Conservation (phyloP, 257 asterid genomes). For the Marsdenia floribunda region DNA sequence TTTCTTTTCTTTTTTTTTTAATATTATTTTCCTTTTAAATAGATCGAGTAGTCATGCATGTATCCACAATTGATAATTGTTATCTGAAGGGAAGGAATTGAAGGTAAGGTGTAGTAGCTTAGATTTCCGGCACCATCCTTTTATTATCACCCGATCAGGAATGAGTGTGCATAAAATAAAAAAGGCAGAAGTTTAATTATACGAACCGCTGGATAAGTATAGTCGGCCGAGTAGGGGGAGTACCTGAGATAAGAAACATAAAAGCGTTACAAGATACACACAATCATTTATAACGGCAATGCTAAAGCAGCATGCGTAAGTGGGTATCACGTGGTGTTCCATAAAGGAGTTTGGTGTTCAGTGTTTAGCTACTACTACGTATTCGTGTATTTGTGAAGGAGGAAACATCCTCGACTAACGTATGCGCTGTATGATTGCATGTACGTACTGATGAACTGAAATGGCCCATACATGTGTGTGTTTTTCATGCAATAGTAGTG, state of each 20-base stretch:
- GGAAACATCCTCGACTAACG: neutral
- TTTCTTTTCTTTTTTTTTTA: neutral
- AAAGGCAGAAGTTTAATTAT: slow-evolving; percentile 17
- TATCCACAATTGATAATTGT: too few relatives aligned
- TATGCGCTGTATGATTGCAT: slow-evolving; percentile 1
- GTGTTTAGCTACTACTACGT: too few relatives aligned
- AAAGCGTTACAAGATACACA: neutral
- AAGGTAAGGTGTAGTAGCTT: neutral
- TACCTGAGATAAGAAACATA: slow-evolving; percentile 49
- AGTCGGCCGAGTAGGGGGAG: slow-evolving; percentile 76
- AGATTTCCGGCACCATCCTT: neutral
- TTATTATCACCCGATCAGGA: neutral
- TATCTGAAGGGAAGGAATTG: neutral
- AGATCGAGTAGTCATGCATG: neutral
- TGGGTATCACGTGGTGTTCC: neutral
- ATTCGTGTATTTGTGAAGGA: neutral
- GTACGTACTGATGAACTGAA: neutral
- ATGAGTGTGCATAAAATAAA: neutral
- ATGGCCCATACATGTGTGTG: neutral
- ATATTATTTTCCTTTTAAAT: neutral
- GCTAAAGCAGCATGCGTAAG: neutral
- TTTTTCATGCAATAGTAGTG: neutral
- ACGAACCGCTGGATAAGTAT: slow-evolving; percentile 79
- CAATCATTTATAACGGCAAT: neutral
- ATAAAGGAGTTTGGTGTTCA: neutral